Conservation (phyloP, 129 eudicot genomes). For the Chrysanthemum lavandulifolium region DNA sequence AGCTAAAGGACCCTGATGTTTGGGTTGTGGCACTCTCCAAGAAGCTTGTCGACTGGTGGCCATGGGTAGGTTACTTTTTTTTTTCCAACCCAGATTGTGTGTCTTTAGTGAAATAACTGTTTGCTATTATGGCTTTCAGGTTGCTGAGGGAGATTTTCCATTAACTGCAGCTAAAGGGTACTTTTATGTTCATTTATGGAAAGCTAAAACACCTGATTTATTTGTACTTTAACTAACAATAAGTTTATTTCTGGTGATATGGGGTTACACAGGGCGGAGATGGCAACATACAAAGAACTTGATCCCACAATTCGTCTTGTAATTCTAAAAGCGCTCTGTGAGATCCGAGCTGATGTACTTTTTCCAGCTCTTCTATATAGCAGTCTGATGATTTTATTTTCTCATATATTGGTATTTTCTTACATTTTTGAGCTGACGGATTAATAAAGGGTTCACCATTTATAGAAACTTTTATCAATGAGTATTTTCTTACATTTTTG, state of each 20-base stretch:
- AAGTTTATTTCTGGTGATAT: slow-evolving; percentile 13
- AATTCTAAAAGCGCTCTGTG: slow-evolving; percentile 88
- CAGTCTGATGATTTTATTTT: neutral
- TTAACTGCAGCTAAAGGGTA: slow-evolving; percentile 81
- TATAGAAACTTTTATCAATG: slow-evolving; percentile 1
- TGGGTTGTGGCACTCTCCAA: slow-evolving; percentile 72
- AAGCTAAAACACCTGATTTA: neutral
- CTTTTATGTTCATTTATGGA: slow-evolving; percentile 7
- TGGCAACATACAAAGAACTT: slow-evolving; percentile 63
- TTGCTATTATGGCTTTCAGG: slow-evolving; percentile 45
- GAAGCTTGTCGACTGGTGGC: slow-evolving; percentile 88
- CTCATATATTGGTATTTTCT: neutral
- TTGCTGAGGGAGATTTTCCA: slow-evolving; percentile 83
- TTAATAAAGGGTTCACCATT: neutral
- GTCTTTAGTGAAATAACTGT: slow-evolving; percentile 13
- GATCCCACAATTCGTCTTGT: slow-evolving; percentile 68
- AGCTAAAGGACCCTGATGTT: slow-evolving; percentile 44
- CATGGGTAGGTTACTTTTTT: slow-evolving; percentile 60
- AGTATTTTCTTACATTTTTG: neutral
- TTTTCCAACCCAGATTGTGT: neutral
- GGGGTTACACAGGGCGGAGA: slow-evolving; percentile 55
- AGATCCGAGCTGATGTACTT: slow-evolving; percentile 74
- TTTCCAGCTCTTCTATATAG: slow-evolving; percentile 14
- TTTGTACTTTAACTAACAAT: neutral
- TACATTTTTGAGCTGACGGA: slow-evolving; percentile 3